Evolutionary conservation across 2,329 filamentous ascomycete genomes (phyloP).

Genomic region (Penicillium crustosum): DNA sequence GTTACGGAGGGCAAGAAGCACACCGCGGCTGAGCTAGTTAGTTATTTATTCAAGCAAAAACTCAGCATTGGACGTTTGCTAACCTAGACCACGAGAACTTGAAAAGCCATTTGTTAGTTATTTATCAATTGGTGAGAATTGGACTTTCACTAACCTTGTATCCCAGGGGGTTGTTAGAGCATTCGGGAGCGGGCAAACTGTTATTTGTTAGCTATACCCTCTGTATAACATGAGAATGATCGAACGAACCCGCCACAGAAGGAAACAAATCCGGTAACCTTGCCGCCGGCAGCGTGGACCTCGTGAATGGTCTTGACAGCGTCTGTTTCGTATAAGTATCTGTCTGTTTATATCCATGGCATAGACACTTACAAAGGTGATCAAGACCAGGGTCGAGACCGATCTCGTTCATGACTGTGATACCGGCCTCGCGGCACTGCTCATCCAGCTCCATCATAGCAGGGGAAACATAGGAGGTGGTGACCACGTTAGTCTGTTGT

Average conservation of each 20-base stretch:
- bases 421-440: constrained; percentile 81
- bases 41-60: neutral
- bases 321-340: constrained; percentile 45
- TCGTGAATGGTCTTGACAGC: constrained; percentile 78
- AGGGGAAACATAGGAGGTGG: constrained; percentile 88
- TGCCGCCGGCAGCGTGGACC: constrained; percentile 84
- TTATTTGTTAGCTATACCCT: neutral
- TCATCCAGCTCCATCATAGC: constrained; percentile 88
- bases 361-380: constrained; percentile 20
- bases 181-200: constrained; percentile 65
- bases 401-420: constrained; percentile 98
- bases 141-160: constrained; percentile 61
- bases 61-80: constrained; percentile 36
- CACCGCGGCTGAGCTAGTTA: constrained; percentile 59
- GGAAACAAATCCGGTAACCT: constrained; percentile 76
- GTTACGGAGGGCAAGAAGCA: constrained; percentile 83
- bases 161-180: constrained; percentile 83
- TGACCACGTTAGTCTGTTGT: constrained; percentile 80
- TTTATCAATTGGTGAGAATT: neutral
- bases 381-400: constrained; percentile 47
- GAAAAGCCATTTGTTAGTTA: neutral
- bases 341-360: neutral
- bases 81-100: constrained; percentile 69
- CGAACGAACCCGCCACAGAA: constrained; percentile 69
- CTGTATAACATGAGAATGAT: neutral